Evolutionary conservation across 345 rosid genomes (phyloP), one percentile per base, ranked within the genome.

Genomic region (Excoecaria cochinchinensis): DNA sequence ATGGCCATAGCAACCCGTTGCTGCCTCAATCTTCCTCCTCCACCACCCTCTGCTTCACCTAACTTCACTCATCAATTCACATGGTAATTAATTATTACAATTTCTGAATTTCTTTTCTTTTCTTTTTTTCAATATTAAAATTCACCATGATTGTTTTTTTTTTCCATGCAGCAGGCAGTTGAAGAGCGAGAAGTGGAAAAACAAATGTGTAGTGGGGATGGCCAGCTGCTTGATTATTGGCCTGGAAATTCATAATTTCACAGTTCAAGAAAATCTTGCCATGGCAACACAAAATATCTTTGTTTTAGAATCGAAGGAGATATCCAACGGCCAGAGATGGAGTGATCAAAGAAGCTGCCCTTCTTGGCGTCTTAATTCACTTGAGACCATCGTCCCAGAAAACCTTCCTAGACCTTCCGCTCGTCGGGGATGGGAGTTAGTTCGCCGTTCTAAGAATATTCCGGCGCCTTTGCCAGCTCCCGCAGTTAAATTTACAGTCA

Each of bases 11-110:
- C 87, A 55, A 42, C 84, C 24, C 42, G 76, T 48, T 88, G 87
- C 70, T 87, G 85, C 80, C 81, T 88, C 76, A 88, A 85, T 70
- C 85, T 81, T 70, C 73, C 83, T 48, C 83, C 73, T 66, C 83
- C 73, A 62, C 83, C 86, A 10, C 1, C 78, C 52, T 17, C 77
- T 0, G 68, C 60, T 21, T 66, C 81, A 19, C 38, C 72, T 1
- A 81, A 55, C 42, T 46, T 19, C 14, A 4, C 67, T 2, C 8
- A 69, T 53, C 81, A 25, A 51, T 19, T 62, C 36, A 3, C 82
- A 44, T 53, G 79, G 85, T 81, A 72, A 67, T 21, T 9, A 31
- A 31, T 31, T 31, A 31, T 31, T 31, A 31, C 31, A 0, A 31
- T 31, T 31, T 31, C 31, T 31, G 31, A 31, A 31, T 31, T 53